Evolutionary conservation across 2,329 filamentous ascomycete genomes (phyloP), one percentile per base, ranked within the genome.

Genomic region (Colletotrichum tabaci): DNA sequence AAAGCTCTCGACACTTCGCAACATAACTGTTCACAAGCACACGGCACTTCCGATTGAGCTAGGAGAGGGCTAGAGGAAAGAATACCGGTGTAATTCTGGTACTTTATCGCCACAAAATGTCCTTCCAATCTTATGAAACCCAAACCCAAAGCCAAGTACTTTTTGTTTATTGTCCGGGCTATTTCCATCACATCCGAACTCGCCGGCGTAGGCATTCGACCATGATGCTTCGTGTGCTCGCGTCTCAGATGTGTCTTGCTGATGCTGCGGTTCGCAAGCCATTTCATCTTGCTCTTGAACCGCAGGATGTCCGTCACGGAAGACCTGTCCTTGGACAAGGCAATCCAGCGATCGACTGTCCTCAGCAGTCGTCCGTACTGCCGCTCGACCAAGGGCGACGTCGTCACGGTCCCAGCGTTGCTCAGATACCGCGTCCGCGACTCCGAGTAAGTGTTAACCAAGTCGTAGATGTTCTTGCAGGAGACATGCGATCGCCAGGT

Each of bases 281-380:
- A 67, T 18, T 26, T 38, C 2, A 18, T 13, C 21, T 63, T 63
- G 8, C 12, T 50, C 40, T n/a, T 16, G 49, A 56, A 44, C 0
- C 6, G 30, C 2, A 63, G 58, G 3, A 30, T 8, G 40, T 63
- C 42, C 2, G 50, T 40, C 1, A 35, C 7, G 15, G 30, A 55
- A 4, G 2, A 40, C 9, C 50, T 38, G 12, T 21, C 21, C 16
- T 8, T 26, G 8, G 15, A 56, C 9, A 63, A 10, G 5, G 40
- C n/a, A 16, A 57, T 58, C 15, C 15, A 69, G 12, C 61, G 21
- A 21, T 69, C 66, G 3, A 65, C 44, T 2, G 53, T 46, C 15
- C 21, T 44, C 4, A 52, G 12, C 3, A 69, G 7, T 26, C 61
- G 35, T 15, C 38, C 44, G 13, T 50, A 46, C 21, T 38, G 30